phyloP scores from a whole-genome alignment of 202 grass and related monocot genomes.

The Hordeum pubiflorum region DNA sequence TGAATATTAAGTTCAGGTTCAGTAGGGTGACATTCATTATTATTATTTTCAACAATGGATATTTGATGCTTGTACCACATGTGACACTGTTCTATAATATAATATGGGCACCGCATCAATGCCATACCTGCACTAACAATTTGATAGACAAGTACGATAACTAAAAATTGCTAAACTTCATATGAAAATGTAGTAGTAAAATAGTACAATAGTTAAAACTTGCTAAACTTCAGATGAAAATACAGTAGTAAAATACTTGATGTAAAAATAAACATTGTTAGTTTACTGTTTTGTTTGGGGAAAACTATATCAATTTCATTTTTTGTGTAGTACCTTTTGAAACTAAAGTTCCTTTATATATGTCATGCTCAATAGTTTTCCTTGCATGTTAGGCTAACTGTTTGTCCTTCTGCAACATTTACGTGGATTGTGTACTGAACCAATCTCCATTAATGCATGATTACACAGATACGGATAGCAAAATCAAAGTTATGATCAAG shows the following conservation, averaged over 20 bases:
- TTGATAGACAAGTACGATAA: background rate
- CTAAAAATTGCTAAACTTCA: background rate
- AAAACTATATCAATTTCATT: background rate
- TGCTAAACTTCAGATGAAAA: background rate
- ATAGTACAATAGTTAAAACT: background rate
- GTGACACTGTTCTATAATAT: background rate
- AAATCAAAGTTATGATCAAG: conserved; percentile 95
- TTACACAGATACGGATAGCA: conserved; percentile 70
- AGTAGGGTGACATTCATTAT: background rate
- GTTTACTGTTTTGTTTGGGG: background rate
- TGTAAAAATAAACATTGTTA: background rate
- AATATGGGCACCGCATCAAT: background rate
- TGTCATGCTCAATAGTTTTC: background rate
- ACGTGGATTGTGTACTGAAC: conserved; percentile 8
- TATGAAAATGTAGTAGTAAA: background rate
- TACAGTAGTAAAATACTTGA: background rate
- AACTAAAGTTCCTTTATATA: background rate
- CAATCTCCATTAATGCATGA: conserved; percentile 17
- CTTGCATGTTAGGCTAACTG: background rate
- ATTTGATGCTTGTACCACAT: background rate
- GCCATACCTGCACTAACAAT: background rate
- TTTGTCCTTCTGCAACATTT: conserved; percentile 9
- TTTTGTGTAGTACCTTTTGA: background rate
- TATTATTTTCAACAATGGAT: background rate
- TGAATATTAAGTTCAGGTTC: background rate